These are phyloP conservation scores for Pythium vanterpoolii DNA, from an alignment of 352 stramenopile species.

Conservation along the genomic window DNA sequence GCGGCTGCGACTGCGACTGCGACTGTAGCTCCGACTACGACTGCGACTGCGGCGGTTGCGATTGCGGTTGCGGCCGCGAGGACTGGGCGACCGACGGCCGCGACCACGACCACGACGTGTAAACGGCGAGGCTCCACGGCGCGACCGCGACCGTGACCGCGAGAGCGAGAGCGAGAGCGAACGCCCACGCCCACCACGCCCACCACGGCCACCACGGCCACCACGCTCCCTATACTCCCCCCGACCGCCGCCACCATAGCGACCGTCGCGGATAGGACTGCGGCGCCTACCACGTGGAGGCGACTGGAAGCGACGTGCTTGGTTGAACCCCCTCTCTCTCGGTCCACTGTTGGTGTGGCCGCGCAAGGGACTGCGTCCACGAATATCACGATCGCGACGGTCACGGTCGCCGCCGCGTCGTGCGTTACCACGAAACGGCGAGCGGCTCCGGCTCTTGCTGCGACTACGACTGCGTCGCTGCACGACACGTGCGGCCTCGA, in stretches of 20 bases:
- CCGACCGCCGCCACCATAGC: no score
- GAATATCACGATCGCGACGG: constrained; percentile 32
- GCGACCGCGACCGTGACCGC: constrained; percentile 20
- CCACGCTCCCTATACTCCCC: not conserved
- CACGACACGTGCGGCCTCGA: not conserved
- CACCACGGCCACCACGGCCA: not conserved
- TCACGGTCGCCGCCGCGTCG: not conserved
- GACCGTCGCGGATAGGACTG: not conserved
- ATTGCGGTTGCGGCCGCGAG: constrained; percentile 20
- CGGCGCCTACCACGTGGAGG: not conserved
- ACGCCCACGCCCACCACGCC: not conserved
- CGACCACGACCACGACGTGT: constrained; percentile 10
- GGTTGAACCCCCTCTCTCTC: not conserved
- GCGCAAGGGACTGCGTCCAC: constrained; percentile 33
- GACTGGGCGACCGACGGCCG: constrained; percentile 13
- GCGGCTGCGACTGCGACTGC: constrained; percentile 27
- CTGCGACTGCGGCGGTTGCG: constrained; percentile 14
- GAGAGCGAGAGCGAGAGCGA: constrained; percentile 11
- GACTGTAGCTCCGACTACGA: constrained; percentile 14
- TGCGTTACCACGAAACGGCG: constrained; percentile 4
- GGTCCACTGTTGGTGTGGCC: not conserved
- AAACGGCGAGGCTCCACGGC: constrained; percentile 10
- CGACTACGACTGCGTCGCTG: not conserved
- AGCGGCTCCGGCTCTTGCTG: constrained; percentile 13
- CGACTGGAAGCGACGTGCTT: constrained; percentile 4